Percentiles rank a stretch among this genome's conserved stretches.
Conservation (phyloP, 2,329 filamentous ascomycete genomes). For the Arachnomyces sp. region DNA sequence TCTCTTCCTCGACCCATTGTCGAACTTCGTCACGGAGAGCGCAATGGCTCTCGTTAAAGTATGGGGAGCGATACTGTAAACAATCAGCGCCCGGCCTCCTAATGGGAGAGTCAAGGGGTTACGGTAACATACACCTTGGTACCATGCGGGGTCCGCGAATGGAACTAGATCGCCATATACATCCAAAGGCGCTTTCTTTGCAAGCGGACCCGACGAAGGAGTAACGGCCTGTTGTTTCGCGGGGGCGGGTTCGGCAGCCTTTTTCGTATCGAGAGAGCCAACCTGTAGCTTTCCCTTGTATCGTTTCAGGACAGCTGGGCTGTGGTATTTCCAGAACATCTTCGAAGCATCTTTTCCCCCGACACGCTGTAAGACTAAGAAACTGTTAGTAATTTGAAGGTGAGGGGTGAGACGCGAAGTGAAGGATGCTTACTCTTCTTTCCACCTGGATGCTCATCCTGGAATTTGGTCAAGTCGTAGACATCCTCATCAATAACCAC, state of each 20-base stretch:
- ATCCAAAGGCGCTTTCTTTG: constrained; percentile 63
- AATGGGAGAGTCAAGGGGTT: constrained; percentile 1
- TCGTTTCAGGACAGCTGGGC: constrained; percentile 53
- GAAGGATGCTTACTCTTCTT: constrained; percentile 53
- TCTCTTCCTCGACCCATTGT: constrained; percentile 79
- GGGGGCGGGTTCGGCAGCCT: constrained; percentile 47
- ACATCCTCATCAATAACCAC: constrained; percentile 92
- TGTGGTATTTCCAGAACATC: constrained; percentile 61
- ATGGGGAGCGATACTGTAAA: constrained; percentile 79
- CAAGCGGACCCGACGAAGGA: constrained; percentile 36
- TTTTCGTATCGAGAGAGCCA: constrained; percentile 78
- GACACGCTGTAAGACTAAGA: constrained; percentile 53
- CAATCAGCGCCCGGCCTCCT: neutral
- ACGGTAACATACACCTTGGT: constrained; percentile 64
- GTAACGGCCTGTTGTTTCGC: constrained; percentile 46
- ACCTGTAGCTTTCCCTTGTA: constrained; percentile 53
- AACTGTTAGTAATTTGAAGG: constrained; percentile 14
- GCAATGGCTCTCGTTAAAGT: constrained; percentile 90
- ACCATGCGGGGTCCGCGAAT: constrained; percentile 89
- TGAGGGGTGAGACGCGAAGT: neutral
- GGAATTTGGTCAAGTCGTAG: constrained; percentile 85
- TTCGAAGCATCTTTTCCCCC: constrained; percentile 61
- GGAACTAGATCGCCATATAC: constrained; percentile 79
- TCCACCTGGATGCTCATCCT: constrained; percentile 74
- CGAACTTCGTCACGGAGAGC: constrained; percentile 85